Percentiles rank a stretch among this genome's conserved stretches.
Evolutionary conservation across 129 eudicot genomes (phyloP).

Genomic region (Tagetes patula): DNA sequence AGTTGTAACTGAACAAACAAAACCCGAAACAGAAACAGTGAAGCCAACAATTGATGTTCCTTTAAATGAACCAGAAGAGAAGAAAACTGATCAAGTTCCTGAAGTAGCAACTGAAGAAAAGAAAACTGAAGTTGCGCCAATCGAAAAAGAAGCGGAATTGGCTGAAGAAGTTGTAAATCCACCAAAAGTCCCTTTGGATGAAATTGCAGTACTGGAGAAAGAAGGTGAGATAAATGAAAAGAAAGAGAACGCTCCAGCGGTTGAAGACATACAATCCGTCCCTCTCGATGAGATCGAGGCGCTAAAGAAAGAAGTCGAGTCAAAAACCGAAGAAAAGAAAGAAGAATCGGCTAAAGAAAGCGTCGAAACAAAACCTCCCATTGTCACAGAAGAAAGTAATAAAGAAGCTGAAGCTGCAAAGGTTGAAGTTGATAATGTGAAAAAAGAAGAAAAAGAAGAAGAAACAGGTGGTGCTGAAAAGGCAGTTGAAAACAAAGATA

Average conservation of each 20-base stretch:
- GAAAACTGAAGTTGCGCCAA: neutral
- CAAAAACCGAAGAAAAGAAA: slow-evolving; percentile 10
- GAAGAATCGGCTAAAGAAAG: slow-evolving; percentile 28
- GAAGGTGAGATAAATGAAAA: slow-evolving; percentile 13
- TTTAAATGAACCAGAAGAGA: neutral
- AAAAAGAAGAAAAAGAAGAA: slow-evolving; percentile 1
- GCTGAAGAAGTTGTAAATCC: slow-evolving; percentile 13
- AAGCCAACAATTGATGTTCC: slow-evolving; percentile 22
- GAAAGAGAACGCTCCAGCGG: slow-evolving; percentile 10
- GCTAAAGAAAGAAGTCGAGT: slow-evolving; percentile 5
- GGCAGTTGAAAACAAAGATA: neutral
- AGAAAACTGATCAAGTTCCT: neutral
- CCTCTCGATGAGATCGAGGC: slow-evolving; percentile 32
- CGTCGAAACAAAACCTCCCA: slow-evolving; percentile 14
- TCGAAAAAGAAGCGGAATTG: neutral
- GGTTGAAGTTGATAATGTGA: slow-evolving; percentile 15
- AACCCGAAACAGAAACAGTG: slow-evolving; percentile 28
- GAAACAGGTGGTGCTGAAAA: slow-evolving; percentile 23
- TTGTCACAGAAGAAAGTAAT: slow-evolving; percentile 24
- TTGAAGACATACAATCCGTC: neutral
- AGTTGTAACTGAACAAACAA: slow-evolving; percentile 33
- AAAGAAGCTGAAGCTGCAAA: slow-evolving; percentile 32
- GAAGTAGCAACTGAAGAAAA: no score
- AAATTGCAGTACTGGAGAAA: slow-evolving; percentile 14
- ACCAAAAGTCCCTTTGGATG: slow-evolving; percentile 21